These are phyloP conservation scores for Porphyrellus sp. DNA, from an alignment of 1,284 basidiomycete genomes.

Conservation along the genomic window DNA sequence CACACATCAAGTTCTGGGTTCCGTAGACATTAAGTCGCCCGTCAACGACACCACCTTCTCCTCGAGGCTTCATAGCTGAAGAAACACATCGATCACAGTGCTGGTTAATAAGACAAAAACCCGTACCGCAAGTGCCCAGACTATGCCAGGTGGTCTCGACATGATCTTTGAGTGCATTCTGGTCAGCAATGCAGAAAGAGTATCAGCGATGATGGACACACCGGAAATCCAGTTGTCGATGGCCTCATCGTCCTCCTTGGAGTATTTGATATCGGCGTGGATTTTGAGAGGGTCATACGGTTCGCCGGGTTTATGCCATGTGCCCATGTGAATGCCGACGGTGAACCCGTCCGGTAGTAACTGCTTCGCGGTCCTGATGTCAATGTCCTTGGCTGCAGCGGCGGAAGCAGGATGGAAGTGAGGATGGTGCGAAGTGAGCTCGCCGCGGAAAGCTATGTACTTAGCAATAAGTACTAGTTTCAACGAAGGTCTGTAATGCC, in stretches of 20 bases:
- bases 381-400: constrained; percentile 58
- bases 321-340: constrained; percentile 72
- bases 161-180: constrained; percentile 41
- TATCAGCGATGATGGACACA: constrained; percentile 5
- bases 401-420: constrained; percentile 69
- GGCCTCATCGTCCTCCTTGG: constrained; percentile 61
- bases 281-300: constrained; percentile 54
- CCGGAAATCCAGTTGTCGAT: constrained; percentile 65
- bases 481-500: background rate
- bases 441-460: constrained; percentile 58
- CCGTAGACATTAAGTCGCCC: constrained; percentile 66
- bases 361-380: constrained; percentile 65
- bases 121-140: constrained; percentile 44
- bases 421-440: constrained; percentile 69
- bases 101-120: background rate
- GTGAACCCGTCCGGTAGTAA: constrained; percentile 59
- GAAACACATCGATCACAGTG: background rate
- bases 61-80: constrained; percentile 68
- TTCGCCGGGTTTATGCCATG: constrained; percentile 60
- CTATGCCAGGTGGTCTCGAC: constrained; percentile 78
- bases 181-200: background rate
- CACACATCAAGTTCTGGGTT: constrained; percentile 58
- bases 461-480: background rate
- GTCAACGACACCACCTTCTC: constrained; percentile 76
- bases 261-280: constrained; percentile 63